Conservation (phyloP, 805 yeast genomes). For the Kluyveromyces siamensis region DNA sequence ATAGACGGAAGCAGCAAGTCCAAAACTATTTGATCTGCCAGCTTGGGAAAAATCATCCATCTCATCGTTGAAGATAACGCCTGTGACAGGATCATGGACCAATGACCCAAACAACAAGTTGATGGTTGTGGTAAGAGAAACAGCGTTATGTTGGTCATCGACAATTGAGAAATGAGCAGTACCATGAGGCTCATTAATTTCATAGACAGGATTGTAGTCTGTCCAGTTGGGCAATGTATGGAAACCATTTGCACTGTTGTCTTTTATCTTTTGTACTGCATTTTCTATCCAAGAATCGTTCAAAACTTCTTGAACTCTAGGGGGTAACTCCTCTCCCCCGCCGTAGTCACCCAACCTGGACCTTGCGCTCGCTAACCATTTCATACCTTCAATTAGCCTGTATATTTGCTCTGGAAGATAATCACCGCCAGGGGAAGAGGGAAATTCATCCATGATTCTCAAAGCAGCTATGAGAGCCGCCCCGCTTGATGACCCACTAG, state of each 20-base stretch:
- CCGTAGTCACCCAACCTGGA: conserved; percentile 73
- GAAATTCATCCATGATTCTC: conserved; percentile 46
- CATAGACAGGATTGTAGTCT: conserved; percentile 72
- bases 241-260: conserved; percentile 15
- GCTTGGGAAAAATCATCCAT: conserved; percentile 93
- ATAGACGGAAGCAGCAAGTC: conserved; percentile 68
- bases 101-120: conserved; percentile 76
- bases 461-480: conserved; percentile 72
- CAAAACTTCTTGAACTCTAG: conserved; percentile 37
- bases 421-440: conserved; percentile 36
- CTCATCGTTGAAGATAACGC: conserved; percentile 75
- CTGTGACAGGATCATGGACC: conserved; percentile 75
- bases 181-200: conserved; percentile 75
- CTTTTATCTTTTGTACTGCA: conserved; percentile 44
- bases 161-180: conserved; percentile 81
- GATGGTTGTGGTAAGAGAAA: conserved; percentile 81
- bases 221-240: conserved; percentile 57
- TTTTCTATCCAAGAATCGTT: conserved; percentile 48
- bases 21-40: conserved; percentile 61
- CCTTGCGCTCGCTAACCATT: conserved; percentile 85
- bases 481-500: conserved; percentile 77
- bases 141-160: conserved; percentile 68
- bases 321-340: conserved; percentile 19
- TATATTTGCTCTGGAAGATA: conserved; percentile 46
- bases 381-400: conserved; percentile 75